phyloP scores from a whole-genome alignment of 2,329 filamentous ascomycete genomes.

The Pseudogymnoascus sp. region DNA sequence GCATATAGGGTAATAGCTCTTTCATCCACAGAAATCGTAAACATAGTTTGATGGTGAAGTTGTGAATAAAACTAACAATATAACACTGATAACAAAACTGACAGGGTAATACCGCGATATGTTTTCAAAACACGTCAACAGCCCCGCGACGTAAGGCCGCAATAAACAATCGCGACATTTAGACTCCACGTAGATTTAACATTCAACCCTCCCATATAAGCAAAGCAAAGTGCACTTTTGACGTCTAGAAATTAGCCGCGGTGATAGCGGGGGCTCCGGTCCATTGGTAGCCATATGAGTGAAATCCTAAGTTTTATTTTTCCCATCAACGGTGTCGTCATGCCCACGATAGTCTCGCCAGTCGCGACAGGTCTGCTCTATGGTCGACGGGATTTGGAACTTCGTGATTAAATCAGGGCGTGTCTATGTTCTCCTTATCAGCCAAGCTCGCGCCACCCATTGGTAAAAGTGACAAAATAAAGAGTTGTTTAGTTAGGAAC shows the following conservation, averaged over 20 bases:
- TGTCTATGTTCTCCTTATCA: constrained; percentile 13
- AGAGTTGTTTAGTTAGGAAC: neutral
- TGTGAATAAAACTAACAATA: neutral
- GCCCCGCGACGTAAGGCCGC: neutral
- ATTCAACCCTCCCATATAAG: neutral
- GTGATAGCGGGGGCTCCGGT: neutral
- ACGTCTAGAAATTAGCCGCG: neutral
- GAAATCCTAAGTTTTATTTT: constrained; percentile 36
- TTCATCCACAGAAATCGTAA: neutral
- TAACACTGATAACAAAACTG: neutral
- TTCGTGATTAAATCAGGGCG: constrained; percentile 33
- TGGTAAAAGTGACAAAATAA: neutral
- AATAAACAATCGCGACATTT: neutral
- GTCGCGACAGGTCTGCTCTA: constrained; percentile 47
- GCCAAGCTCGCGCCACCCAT: neutral
- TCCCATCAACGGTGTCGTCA: constrained; percentile 41
- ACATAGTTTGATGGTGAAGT: neutral
- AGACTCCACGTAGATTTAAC: neutral
- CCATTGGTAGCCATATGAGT: neutral
- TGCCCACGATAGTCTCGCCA: constrained; percentile 44
- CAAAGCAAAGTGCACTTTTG: neutral
- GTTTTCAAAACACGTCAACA: neutral
- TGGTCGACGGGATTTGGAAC: constrained; percentile 41
- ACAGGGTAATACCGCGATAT: neutral
- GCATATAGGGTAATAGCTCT: neutral